These are phyloP conservation scores for Colletotrichum sp. DNA, from an alignment of 2,329 filamentous ascomycete genomes.

Conservation along the genomic window DNA sequence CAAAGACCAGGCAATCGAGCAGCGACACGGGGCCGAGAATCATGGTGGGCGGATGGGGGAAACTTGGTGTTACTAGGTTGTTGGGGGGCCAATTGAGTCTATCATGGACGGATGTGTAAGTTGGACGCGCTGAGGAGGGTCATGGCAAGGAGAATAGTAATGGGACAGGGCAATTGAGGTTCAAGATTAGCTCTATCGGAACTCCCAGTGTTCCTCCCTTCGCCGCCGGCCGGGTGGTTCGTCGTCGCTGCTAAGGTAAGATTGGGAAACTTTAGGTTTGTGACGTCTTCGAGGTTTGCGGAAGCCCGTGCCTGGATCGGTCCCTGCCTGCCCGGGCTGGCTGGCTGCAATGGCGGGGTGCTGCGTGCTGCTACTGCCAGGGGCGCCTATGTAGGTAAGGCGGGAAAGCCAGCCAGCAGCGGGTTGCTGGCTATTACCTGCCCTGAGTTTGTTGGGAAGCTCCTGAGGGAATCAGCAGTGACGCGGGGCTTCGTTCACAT, in stretches of 20 bases:
- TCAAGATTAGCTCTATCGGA: not conserved
- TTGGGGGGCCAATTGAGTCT: not conserved
- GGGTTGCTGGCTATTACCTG: not conserved
- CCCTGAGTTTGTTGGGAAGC: not conserved
- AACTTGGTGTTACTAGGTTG: not conserved
- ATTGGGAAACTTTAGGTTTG: not conserved
- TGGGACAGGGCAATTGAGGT: not conserved
- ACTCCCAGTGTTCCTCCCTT: slow-evolving; percentile 2
- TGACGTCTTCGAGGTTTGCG: slow-evolving; percentile 11
- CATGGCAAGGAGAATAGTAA: not conserved
- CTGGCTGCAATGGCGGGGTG: not conserved
- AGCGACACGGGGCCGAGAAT: slow-evolving; percentile 77
- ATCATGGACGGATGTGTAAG: not conserved
- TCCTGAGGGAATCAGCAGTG: not conserved
- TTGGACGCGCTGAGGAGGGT: not conserved
- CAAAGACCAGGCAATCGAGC: slow-evolving; percentile 77
- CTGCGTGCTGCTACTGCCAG: not conserved
- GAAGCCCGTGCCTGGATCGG: not conserved
- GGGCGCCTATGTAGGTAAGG: not conserved
- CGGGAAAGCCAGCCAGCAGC: not conserved
- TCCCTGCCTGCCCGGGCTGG: not conserved
- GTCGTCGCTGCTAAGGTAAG: not conserved
- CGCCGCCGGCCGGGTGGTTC: not conserved
- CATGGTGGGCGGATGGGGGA: slow-evolving; percentile 52
- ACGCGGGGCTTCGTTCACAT: not conserved